Conservation (phyloP, 2,329 filamentous ascomycete genomes). For the Botryotinia globosa region DNA sequence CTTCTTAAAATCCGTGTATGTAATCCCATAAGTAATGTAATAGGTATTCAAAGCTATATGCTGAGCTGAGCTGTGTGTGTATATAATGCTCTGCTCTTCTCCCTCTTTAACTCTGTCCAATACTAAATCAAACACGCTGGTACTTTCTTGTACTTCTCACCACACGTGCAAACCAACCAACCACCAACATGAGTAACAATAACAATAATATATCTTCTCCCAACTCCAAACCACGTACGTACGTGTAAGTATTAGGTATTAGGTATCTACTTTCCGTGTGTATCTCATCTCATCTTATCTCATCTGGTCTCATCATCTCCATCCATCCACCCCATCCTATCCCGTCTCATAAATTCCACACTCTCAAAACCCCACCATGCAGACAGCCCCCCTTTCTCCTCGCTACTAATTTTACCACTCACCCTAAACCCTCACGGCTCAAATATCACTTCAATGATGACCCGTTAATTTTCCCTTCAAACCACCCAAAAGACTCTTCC, state of each 20-base stretch:
- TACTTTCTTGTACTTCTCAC: neutral
- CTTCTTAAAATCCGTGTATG: neutral
- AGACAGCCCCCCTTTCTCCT: neutral
- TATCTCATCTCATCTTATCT: neutral
- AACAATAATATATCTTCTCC: neutral
- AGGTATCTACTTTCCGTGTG: neutral
- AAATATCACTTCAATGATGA: neutral
- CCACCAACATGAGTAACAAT: neutral
- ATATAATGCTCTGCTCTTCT: neutral
- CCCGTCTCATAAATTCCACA: neutral
- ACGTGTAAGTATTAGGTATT: slow-evolving; percentile 3
- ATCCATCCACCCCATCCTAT: neutral
- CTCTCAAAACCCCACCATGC: neutral
- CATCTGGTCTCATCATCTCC: neutral
- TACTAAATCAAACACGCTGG: neutral
- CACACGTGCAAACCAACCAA: neutral
- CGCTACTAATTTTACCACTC: neutral
- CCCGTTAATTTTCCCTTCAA: slow-evolving; percentile 17
- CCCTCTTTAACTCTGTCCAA: neutral
- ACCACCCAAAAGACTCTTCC: slow-evolving; percentile 2
- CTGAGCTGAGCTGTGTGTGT: neutral
- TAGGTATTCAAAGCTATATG: neutral
- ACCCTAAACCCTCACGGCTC: neutral
- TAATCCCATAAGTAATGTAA: neutral
- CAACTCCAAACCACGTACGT: neutral